Base-by-base conservation (phyloP, 2,329 filamentous ascomycete species). In the Aspergillus neotritici region DNA sequence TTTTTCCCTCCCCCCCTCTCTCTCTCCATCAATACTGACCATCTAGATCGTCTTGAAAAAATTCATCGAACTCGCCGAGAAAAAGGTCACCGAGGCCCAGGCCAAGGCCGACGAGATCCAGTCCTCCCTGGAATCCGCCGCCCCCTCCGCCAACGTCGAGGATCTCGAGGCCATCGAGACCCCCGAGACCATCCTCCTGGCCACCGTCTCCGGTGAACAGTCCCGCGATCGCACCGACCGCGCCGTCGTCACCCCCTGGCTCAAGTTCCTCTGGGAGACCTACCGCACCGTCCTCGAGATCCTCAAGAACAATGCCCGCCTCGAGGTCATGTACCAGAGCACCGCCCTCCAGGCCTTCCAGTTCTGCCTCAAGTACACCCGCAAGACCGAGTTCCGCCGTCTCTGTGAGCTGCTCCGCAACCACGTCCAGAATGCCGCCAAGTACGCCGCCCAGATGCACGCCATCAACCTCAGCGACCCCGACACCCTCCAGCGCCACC, bases 221-320 rank as follows among this genome's bases (percentile, higher is more conserved):
- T 95, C 91, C 48, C 85, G 87, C 65, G 93, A 98, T 72, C 87
- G 93, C 56, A 98, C 93, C 59, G 93, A 98, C 74, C 85, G 93
- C 61, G 93, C 93, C 64, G 94, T 98, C 61, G 93, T 98, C 48
- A 98, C 93, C 21, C 93, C 93, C 47, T 98, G 93, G 93, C 81
- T 98, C 63, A 98, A 98, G 76, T 98, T 98, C 66, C 77, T 98
- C 51, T 98, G 93, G 93, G 93, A 98, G 77, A 95, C 93, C 12
- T 98, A 98, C 76, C 86, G 93, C 50, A 98, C 93, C 31, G 93
- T 98, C 32, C 80, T 98, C 62, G 93, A 98, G 62, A 98, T 98
- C 62, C 83, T 98, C 63, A 90, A 94, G 76, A 98, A 98, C 79
- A 98, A 98, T 76, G 91, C 93, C 45, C 85, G 93, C 47, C 81